Evolutionary conservation across 1,284 basidiomycete genomes (phyloP).

Genomic region (Rhodotorula sp.): DNA sequence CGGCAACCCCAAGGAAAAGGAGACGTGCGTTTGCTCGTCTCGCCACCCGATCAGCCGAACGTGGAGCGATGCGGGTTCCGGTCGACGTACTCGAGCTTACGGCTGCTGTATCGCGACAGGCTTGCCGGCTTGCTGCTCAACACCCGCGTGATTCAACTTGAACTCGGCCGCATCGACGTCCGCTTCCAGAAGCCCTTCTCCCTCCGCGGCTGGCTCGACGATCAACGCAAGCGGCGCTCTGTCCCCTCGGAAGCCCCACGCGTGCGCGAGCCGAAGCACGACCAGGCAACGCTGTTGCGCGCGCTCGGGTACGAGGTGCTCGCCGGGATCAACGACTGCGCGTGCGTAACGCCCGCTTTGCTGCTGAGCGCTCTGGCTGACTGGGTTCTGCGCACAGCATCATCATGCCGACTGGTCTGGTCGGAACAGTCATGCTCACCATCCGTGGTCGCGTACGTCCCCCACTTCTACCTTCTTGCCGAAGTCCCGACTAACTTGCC

Average conservation of each 20-base stretch:
- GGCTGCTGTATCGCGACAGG: neutral
- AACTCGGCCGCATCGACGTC: constrained; percentile 52
- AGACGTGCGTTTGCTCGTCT: constrained; percentile 34
- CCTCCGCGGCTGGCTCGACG: constrained; percentile 49
- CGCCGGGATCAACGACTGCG: constrained; percentile 51
- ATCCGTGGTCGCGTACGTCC: constrained; percentile 47
- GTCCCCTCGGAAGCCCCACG: constrained; percentile 2
- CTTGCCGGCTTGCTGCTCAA: constrained; percentile 50
- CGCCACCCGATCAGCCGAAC: neutral
- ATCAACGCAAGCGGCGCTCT: constrained; percentile 45
- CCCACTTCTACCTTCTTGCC: neutral
- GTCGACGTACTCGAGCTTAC: no score
- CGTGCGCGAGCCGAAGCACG: constrained; percentile 24
- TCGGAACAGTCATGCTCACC: constrained; percentile 51
- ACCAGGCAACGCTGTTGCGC: constrained; percentile 48
- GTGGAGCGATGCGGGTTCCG: no score
- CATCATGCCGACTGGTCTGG: constrained; percentile 52
- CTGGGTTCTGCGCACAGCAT: constrained; percentile 20
- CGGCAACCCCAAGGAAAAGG: constrained; percentile 53
- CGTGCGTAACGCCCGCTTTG: constrained; percentile 13
- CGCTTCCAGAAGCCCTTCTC: constrained; percentile 53
- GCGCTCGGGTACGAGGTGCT: constrained; percentile 52
- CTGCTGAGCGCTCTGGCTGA: neutral
- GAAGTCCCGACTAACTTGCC: neutral
- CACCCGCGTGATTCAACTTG: constrained; percentile 47